Percentiles rank a stretch among this genome's conserved stretches.
phyloP scores from a whole-genome alignment of 2,329 filamentous ascomycete genomes.

The Cytospora chrysosperma region DNA sequence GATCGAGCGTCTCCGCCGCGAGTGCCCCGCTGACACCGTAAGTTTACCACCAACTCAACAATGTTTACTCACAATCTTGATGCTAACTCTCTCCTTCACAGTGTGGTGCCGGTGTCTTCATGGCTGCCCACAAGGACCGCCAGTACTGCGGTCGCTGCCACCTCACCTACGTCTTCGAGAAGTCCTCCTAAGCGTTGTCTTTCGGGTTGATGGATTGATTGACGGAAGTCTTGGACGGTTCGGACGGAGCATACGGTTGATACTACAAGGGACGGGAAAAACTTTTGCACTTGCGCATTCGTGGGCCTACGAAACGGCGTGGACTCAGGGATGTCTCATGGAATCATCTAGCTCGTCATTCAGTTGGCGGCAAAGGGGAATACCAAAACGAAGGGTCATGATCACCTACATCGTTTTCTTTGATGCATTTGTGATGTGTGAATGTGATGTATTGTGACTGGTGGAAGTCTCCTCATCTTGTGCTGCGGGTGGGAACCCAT shows the following conservation, averaged over 20 bases:
- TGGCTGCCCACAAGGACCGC: conserved; percentile 99
- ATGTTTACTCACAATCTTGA: accelerated
- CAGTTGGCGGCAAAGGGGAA: conserved; percentile 14
- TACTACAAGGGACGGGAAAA: conserved; percentile 21
- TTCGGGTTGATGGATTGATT: conserved; percentile 22
- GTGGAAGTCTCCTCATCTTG: too few species aligned
- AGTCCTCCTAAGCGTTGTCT: conserved; percentile 48
- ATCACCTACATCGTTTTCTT: background rate
- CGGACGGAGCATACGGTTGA: conserved; percentile 20
- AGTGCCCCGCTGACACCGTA: conserved; percentile 91
- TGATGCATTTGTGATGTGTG: background rate
- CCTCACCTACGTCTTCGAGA: conserved; percentile 72
- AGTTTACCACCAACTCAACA: conserved; percentile 40
- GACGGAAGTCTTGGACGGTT: conserved; percentile 9
- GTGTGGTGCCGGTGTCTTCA: conserved; percentile 99
- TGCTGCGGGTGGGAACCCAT: too few species aligned
- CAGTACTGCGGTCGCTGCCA: conserved; percentile 88
- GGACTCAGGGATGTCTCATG: conserved; percentile 12
- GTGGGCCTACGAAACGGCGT: conserved; percentile 5
- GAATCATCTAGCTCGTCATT: conserved; percentile 19
- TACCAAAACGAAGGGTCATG: conserved; percentile 20
- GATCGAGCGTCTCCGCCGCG: conserved; percentile 97
- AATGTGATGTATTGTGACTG: too few species aligned
- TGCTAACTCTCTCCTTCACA: conserved; percentile 44
- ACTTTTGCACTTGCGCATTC: conserved; percentile 11